Conservation (phyloP, 2,329 filamentous ascomycete species). For the Botrytis aclada region DNA sequence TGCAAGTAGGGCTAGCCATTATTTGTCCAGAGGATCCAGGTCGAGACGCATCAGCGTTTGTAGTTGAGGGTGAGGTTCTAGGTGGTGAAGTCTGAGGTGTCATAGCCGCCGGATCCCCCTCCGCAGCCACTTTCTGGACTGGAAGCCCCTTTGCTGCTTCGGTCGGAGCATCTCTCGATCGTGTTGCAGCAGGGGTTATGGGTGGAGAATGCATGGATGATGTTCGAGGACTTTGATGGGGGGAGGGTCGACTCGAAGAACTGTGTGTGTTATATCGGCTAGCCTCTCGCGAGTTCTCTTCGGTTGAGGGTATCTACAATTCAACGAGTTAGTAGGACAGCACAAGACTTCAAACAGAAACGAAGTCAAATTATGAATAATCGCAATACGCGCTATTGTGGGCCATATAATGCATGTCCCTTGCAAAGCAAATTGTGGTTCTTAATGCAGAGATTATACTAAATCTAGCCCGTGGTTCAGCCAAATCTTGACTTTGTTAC, state of each 20-base stretch:
- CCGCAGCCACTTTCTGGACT: constrained; percentile 40
- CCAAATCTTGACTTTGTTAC: constrained; percentile 18
- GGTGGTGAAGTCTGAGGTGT: constrained; percentile 68
- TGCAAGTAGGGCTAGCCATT: constrained; percentile 29
- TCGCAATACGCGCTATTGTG: constrained; percentile 25
- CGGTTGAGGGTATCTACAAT: constrained; percentile 56
- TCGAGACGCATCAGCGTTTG: constrained; percentile 32
- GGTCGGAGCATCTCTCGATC: constrained; percentile 49
- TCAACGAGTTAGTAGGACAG: constrained; percentile 24
- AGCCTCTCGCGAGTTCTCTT: constrained; percentile 55
- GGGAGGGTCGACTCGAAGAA: constrained; percentile 63
- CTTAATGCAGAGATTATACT: constrained; percentile 22
- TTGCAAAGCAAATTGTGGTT: constrained; percentile 21
- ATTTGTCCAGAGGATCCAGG: constrained; percentile 38
- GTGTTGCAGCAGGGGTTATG: constrained; percentile 79
- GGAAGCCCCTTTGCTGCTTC: constrained; percentile 36
- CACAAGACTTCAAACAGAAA: constrained; percentile 20
- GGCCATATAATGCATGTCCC: constrained; percentile 21
- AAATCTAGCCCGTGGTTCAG: constrained; percentile 21
- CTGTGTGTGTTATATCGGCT: constrained; percentile 63
- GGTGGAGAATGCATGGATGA: constrained; percentile 82
- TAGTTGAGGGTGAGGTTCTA: constrained; percentile 45
- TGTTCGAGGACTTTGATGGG: constrained; percentile 62
- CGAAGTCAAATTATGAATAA: neutral
- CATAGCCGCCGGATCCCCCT: constrained; percentile 50